Base-by-base conservation (phyloP, 331 rosid species). In the Acacia concinna region DNA sequence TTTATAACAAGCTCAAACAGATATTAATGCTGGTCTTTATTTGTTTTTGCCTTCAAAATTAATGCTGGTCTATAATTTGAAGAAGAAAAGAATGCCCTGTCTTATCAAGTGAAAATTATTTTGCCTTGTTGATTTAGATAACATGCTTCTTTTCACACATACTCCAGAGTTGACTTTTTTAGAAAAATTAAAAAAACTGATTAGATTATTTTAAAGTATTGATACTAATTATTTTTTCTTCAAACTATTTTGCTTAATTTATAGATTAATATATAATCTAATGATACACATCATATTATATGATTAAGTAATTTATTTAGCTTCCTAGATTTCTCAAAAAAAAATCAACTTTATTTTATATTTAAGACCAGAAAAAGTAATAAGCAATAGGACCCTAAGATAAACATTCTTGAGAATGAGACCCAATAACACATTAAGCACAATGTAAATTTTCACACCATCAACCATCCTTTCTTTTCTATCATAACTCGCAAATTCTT, bases 401-500 rank as follows among this genome's bases (percentile, higher is more conserved):
- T 47, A 21, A 57, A 4, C 44, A n/a, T 38, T 56, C 74, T 70
- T 63, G 30, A 25, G 63, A 56, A 56, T 56, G 35, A 41, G 40
- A 75, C 80, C 73, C 59, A 54, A 20, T 46, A 72, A 66, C 56
- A 67, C 40, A 54, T 28, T 32, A 54, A 54, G 54, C 67, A 21
- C 46, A 66, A 17, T 52, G 38, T 35, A 51, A 43, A 66, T 47
- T 75, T 72, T 34, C 59, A 49, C 41, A 59, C 32, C 28, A 73
- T 25, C 66, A 68, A 46, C 40, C 0, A 7, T 43, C 23, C 52
- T 31, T 74, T 68, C 59, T 57, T 59, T 40, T 52, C 23, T 15
- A 34, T 63, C 37, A 69, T 67, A 74, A 51, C 83, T 21, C 78
- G 51, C 25, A 56, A 70, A 76, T 79, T 64, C 47, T 68, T 9